Percentiles rank a stretch among this genome's conserved stretches.
These are phyloP conservation scores for Pseudogymnoascus sp. DNA, from an alignment of 2,329 filamentous ascomycete genomes.

Conservation along the genomic window DNA sequence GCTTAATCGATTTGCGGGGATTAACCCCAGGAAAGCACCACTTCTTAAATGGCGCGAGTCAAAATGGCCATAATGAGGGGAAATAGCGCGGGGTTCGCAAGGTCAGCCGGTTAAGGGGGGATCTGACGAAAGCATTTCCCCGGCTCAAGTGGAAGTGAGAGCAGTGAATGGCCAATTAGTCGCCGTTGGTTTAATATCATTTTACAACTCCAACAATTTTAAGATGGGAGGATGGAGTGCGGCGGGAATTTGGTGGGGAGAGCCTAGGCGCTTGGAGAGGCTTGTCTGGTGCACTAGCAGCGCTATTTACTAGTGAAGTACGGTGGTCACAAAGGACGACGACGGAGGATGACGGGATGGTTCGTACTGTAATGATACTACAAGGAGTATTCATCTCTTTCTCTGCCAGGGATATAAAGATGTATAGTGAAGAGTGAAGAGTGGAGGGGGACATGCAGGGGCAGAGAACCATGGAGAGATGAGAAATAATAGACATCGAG, in stretches of 20 bases:
- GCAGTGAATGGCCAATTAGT: neutral
- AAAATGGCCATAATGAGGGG: neutral
- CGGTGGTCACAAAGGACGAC: neutral
- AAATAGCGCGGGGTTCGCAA: conserved; percentile 2
- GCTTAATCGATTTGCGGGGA: neutral
- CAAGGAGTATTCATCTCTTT: neutral
- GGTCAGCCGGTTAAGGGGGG: neutral
- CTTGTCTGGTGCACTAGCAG: neutral
- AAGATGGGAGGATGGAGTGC: neutral
- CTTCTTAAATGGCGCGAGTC: neutral
- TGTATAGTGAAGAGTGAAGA: neutral
- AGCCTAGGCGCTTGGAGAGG: conserved; percentile 2
- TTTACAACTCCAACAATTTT: neutral
- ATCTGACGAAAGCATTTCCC: neutral
- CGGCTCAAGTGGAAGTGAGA: neutral
- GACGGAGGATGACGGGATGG: neutral
- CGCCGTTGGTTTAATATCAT: neutral
- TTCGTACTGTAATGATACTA: neutral
- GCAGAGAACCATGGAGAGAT: neutral
- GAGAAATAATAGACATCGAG: neutral
- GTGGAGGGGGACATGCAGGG: neutral
- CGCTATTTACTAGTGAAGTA: neutral
- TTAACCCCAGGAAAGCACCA: neutral
- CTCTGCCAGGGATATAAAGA: neutral
- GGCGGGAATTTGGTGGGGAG: neutral